Percentiles rank a stretch among this genome's conserved stretches.
Conservation (phyloP, 495 filamentous ascomycete genomes). For the Aspergillus diversus region DNA sequence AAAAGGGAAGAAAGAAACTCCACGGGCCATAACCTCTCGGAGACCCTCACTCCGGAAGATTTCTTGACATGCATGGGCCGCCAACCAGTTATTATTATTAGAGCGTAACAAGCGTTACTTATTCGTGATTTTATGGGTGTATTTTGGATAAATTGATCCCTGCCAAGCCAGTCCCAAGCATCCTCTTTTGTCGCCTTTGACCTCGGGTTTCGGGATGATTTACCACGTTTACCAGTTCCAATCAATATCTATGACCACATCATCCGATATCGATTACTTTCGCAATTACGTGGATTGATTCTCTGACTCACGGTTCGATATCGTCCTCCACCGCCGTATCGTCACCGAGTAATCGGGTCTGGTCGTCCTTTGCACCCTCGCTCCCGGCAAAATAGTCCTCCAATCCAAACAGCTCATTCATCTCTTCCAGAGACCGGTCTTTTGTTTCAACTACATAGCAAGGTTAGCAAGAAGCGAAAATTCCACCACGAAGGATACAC, state of each 20-base stretch:
- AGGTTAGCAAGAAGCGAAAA: not conserved
- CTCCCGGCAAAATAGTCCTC: constrained; percentile 23
- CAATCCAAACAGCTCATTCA: constrained; percentile 28
- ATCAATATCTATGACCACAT: not conserved
- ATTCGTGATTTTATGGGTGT: not conserved
- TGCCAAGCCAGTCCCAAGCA: not conserved
- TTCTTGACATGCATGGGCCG: no score
- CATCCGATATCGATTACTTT: not conserved
- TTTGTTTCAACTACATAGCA: constrained; percentile 24
- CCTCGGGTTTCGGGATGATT: not conserved
- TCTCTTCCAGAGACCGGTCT: constrained; percentile 24
- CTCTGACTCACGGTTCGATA: not conserved
- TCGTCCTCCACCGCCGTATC: not conserved
- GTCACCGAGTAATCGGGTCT: not conserved
- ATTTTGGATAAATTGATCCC: not conserved
- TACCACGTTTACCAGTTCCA: not conserved
- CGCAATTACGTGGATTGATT: not conserved
- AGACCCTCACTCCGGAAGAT: no score
- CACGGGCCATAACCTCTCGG: no score
- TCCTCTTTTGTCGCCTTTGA: not conserved
- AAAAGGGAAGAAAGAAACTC: no score
- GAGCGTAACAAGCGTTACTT: not conserved
- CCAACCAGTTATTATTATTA: not conserved
- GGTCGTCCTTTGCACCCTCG: constrained; percentile 1
- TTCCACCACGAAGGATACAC: not conserved